These are phyloP conservation scores for Protomyces pachydermus DNA, from an alignment of 1,139 yeast species.

Conservation along the genomic window DNA sequence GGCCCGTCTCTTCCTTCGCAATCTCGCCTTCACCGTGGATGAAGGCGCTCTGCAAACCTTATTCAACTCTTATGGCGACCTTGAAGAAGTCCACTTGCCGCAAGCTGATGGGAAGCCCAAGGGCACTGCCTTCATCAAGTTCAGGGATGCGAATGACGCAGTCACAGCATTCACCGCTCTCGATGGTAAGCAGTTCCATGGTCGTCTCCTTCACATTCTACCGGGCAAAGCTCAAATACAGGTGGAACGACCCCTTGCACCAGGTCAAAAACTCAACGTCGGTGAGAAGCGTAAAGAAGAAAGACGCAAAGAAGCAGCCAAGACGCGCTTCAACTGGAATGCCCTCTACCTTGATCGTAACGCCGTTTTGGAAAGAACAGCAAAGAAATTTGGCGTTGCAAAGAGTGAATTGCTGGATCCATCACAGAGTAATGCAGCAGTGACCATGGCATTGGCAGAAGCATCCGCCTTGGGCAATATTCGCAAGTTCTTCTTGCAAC, in stretches of 20 bases:
- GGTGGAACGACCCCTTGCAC: conserved; percentile 58
- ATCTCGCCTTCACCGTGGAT: conserved; percentile 70
- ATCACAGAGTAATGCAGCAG: conserved; percentile 80
- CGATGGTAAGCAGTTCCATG: conserved; percentile 90
- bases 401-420: conserved; percentile 85
- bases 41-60: conserved; percentile 70
- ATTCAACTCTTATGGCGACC: conserved; percentile 47
- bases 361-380: conserved; percentile 88
- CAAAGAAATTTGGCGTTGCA: conserved; percentile 71
- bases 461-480: conserved; percentile 93
- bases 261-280: conserved; percentile 10
- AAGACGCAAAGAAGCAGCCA: conserved; percentile 78
- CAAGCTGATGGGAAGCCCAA: conserved; percentile 85
- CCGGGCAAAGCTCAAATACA: conserved; percentile 77
- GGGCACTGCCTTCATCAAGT: conserved; percentile 86
- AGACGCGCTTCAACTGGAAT: conserved; percentile 89
- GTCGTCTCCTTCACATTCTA: conserved; percentile 81
- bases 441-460: conserved; percentile 96
- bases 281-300: conserved; percentile 77
- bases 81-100: conserved; percentile 66
- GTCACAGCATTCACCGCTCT: conserved; percentile 63
- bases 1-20: conserved; percentile 83
- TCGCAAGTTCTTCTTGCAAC: conserved; percentile 72
- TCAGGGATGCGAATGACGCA: conserved; percentile 63
- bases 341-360: conserved; percentile 84